phyloP scores from a whole-genome alignment of 139 green algal genomes.

The Chlamydomonas sp. region DNA sequence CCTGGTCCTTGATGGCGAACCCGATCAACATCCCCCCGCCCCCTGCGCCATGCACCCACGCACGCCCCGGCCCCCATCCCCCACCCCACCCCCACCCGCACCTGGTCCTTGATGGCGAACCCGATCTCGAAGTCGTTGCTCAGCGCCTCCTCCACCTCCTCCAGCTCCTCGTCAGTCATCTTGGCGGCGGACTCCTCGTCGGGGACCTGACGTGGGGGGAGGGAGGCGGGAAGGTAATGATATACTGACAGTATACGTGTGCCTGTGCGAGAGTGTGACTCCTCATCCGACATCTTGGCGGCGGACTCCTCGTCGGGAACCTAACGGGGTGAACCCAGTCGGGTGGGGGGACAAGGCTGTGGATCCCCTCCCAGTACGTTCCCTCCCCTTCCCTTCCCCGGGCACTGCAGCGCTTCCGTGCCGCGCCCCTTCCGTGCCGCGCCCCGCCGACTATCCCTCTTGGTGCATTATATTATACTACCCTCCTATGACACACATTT shows the following conservation, averaged over 20 bases:
- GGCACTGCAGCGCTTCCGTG: too few relatives aligned
- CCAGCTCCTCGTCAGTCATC: conserved; percentile 46
- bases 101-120: conserved; percentile 51
- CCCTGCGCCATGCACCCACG: neutral
- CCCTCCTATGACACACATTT: neutral
- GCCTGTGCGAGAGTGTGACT: neutral
- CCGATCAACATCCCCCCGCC: conserved; percentile 24
- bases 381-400: too few relatives aligned
- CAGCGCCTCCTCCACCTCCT: conserved; percentile 54
- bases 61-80: neutral
- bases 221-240: neutral
- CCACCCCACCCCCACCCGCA: neutral
- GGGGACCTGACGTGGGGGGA: conserved; percentile 40
- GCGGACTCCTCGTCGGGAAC: conserved; percentile 35
- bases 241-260: too few relatives aligned
- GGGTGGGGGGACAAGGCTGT: neutral
- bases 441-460: too few relatives aligned
- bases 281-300: conserved; percentile 36
- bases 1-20: conserved; percentile 51
- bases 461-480: neutral
- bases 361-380: too few relatives aligned
- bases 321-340: conserved; percentile 6
- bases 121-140: conserved; percentile 57
- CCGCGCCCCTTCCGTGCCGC: too few relatives aligned
- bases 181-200: conserved; percentile 4